Evolutionary conservation across 768 basidiomycete species (phyloP).

Genomic region (Exidia glandulosa): DNA sequence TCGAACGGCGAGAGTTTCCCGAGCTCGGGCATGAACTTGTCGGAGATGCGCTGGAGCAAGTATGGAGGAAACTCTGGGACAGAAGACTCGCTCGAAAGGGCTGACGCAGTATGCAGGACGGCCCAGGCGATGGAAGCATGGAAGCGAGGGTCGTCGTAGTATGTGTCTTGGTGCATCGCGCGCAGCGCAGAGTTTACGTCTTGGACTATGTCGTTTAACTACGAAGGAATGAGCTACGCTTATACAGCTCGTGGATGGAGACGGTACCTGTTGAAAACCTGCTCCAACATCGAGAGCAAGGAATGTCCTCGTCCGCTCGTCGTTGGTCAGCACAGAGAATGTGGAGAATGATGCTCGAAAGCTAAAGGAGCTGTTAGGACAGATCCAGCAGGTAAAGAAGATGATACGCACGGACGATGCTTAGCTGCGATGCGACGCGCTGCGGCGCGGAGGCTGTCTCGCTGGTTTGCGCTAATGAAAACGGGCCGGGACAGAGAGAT

Average conservation of each 20-base stretch:
- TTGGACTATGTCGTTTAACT: slow-evolving; percentile 11
- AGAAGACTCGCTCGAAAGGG: neutral
- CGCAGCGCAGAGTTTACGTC: slow-evolving; percentile 48
- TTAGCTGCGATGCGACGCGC: slow-evolving; percentile 42
- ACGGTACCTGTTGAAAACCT: slow-evolving; percentile 64
- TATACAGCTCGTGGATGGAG: neutral
- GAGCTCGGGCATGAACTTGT: neutral
- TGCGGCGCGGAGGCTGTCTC: slow-evolving; percentile 55
- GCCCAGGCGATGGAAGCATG: slow-evolving; percentile 89
- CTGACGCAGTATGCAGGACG: slow-evolving; percentile 34
- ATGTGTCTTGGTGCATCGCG: slow-evolving; percentile 59
- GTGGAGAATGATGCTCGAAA: slow-evolving; percentile 63
- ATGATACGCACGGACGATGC: slow-evolving; percentile 30
- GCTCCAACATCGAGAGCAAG: slow-evolving; percentile 74
- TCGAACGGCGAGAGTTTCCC: too few species aligned
- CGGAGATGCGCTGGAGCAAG: neutral
- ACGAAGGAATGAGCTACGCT: neutral
- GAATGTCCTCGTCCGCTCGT: slow-evolving; percentile 73
- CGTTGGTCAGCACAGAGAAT: slow-evolving; percentile 63
- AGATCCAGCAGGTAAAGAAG: neutral
- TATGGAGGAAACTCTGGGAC: neutral
- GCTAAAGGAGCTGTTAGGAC: slow-evolving; percentile 25
- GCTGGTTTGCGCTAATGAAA: slow-evolving; percentile 69
- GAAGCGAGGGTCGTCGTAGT: slow-evolving; percentile 72
- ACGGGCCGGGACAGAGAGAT: slow-evolving; percentile 78